phyloP scores from a whole-genome alignment of 371 early-diverging fungal genomes.

The Rhizopus stolonifer region DNA sequence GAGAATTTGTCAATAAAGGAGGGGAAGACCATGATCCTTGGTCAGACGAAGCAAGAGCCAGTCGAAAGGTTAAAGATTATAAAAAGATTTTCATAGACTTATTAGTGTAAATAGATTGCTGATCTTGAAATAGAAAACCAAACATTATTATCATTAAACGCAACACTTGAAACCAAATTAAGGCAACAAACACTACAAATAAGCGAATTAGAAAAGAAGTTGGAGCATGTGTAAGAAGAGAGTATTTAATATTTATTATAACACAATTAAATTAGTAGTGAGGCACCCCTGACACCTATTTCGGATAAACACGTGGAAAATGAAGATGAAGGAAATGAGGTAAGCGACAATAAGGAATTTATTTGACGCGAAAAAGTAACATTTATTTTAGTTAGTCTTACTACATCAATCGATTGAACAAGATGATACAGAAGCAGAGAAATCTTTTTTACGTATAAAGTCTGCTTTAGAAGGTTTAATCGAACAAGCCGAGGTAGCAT shows the following conservation, averaged over 20 bases:
- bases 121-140: conserved; percentile 54
- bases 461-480: conserved; percentile 27
- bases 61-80: conserved; percentile 24
- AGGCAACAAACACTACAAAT: conserved; percentile 43
- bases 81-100: not conserved
- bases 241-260: conserved; percentile 1
- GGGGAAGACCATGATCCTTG: conserved; percentile 19
- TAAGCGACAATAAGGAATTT: not conserved
- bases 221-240: conserved; percentile 19
- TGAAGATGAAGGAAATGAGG: conserved; percentile 10
- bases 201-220: conserved; percentile 43
- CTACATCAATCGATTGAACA: not conserved
- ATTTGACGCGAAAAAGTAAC: not conserved
- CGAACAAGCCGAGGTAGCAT: conserved; percentile 27
- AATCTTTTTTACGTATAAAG: conserved; percentile 26
- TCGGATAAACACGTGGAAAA: conserved; percentile 20
- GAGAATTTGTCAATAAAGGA: conserved; percentile 44
- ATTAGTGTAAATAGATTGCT: conserved; percentile 35
- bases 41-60: conserved; percentile 38
- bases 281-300: conserved; percentile 28
- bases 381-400: not conserved
- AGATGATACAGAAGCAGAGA: conserved; percentile 15
- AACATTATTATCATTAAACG: conserved; percentile 44
- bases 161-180: conserved; percentile 42
- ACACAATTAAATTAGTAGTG: conserved; percentile 13